These are phyloP conservation scores for Saturnispora gosingensis DNA, from an alignment of 805 yeast species.

Conservation along the genomic window DNA sequence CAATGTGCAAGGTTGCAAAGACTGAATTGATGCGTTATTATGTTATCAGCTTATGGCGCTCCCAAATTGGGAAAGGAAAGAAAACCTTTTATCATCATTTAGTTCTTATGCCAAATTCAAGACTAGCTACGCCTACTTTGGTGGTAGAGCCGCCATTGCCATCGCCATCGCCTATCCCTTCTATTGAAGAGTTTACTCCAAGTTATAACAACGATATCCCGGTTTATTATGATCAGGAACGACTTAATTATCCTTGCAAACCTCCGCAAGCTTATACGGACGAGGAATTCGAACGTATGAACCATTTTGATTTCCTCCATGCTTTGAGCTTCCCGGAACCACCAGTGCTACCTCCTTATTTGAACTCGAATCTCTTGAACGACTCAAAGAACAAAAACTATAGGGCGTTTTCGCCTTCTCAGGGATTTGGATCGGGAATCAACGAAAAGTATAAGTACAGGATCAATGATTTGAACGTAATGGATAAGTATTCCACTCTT, in stretches of 20 bases:
- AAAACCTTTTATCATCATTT: neutral
- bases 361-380: constrained; percentile 30
- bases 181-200: neutral
- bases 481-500: constrained; percentile 26
- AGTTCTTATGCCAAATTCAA: neutral
- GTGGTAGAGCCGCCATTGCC: neutral
- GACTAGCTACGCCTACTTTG: neutral
- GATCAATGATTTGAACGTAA: constrained; percentile 28
- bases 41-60: neutral
- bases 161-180: constrained; percentile 1
- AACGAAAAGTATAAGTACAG: constrained; percentile 26
- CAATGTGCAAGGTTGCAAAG: neutral
- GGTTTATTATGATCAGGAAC: constrained; percentile 23
- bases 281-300: constrained; percentile 26
- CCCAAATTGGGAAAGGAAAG: neutral
- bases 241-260: constrained; percentile 24
- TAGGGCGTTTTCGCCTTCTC: constrained; percentile 25
- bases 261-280: constrained; percentile 29
- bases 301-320: constrained; percentile 28
- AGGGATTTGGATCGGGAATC: constrained; percentile 30
- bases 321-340: constrained; percentile 26
- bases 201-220: constrained; percentile 27
- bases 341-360: constrained; percentile 31
- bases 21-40: neutral
- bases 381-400: constrained; percentile 26